These are phyloP conservation scores for Bonia amplexicaulis DNA, from an alignment of 176 grass and related monocot species.

Conservation along the genomic window DNA sequence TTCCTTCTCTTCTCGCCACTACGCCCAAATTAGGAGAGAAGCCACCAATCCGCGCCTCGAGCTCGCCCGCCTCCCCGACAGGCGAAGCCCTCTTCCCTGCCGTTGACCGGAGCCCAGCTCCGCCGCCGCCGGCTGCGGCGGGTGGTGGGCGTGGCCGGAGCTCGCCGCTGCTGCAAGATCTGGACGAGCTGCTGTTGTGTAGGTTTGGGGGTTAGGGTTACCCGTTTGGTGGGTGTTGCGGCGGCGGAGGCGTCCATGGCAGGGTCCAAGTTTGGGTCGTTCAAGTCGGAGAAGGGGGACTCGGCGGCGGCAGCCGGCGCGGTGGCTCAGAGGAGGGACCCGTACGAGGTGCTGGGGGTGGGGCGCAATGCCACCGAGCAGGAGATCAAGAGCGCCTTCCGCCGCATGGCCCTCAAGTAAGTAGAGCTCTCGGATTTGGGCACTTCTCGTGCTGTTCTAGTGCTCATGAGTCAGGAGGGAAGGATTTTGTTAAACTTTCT, in stretches of 20 bases:
- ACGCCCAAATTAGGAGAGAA: constrained; percentile 14
- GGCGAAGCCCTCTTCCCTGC: neutral
- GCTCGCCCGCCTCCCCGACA: neutral
- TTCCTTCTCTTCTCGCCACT: neutral
- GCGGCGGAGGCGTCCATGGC: constrained; percentile 47
- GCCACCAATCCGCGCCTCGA: neutral
- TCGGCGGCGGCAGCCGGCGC: constrained; percentile 26
- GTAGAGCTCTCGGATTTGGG: constrained; percentile 36
- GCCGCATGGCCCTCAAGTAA: constrained; percentile 98
- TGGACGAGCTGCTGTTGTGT: neutral
- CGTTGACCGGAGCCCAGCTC: neutral
- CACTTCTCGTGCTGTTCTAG: neutral
- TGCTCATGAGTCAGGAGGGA: neutral
- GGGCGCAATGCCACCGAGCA: constrained; percentile 79
- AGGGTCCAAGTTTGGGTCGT: constrained; percentile 60
- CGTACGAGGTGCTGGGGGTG: constrained; percentile 87
- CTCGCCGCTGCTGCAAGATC: constrained; percentile 32
- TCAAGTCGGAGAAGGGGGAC: constrained; percentile 66
- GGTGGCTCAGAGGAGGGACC: constrained; percentile 74
- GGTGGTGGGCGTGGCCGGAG: constrained; percentile 17
- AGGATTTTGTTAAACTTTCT: neutral
- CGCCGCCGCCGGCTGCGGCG: neutral
- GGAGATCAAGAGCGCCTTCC: constrained; percentile 94
- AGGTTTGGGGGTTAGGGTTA: neutral
- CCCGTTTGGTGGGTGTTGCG: neutral